These are phyloP conservation scores for Chaetomium sp. DNA, from an alignment of 2,329 filamentous ascomycete species.

Conservation along the genomic window DNA sequence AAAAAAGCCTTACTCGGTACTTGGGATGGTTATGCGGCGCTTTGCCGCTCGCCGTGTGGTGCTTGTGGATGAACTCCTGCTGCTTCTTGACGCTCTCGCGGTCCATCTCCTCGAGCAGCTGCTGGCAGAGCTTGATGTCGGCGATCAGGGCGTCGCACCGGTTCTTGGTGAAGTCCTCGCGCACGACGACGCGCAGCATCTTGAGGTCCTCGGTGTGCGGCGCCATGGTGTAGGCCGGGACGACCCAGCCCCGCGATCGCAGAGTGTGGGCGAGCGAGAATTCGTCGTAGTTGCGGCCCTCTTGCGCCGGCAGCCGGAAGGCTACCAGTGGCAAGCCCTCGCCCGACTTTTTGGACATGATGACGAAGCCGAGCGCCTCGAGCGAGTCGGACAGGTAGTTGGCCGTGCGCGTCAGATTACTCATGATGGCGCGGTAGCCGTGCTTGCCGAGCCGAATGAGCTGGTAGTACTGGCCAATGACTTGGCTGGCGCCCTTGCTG, in stretches of 20 bases:
- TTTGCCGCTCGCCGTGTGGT: slow-evolving; percentile 57
- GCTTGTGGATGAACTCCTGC: slow-evolving; percentile 63
- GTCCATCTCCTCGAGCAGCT: slow-evolving; percentile 74
- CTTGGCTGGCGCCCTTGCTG: slow-evolving; percentile 90
- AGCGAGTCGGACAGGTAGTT: slow-evolving; percentile 82
- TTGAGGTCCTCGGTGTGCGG: slow-evolving; percentile 81
- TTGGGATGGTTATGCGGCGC: slow-evolving; percentile 54
- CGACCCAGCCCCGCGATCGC: slow-evolving; percentile 85
- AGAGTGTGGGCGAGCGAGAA: slow-evolving; percentile 83
- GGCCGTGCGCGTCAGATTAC: slow-evolving; percentile 84
- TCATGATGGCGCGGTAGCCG: slow-evolving; percentile 91
- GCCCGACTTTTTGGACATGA: slow-evolving; percentile 81
- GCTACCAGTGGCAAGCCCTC: slow-evolving; percentile 85
- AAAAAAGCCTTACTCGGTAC: slow-evolving; percentile 48
- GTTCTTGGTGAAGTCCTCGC: slow-evolving; percentile 85
- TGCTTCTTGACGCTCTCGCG: slow-evolving; percentile 69
- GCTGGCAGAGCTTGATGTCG: slow-evolving; percentile 77
- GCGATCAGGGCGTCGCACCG: slow-evolving; percentile 76
- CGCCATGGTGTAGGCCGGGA: slow-evolving; percentile 97
- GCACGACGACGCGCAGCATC: slow-evolving; percentile 88
- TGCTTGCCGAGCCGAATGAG: slow-evolving; percentile 91
- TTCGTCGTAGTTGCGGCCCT: slow-evolving; percentile 68
- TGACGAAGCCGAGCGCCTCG: slow-evolving; percentile 75
- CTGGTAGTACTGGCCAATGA: slow-evolving; percentile 97
- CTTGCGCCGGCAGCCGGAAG: slow-evolving; percentile 69